Base-by-base conservation (phyloP, 345 rosid genomes). In the Euclidium syriacum region DNA sequence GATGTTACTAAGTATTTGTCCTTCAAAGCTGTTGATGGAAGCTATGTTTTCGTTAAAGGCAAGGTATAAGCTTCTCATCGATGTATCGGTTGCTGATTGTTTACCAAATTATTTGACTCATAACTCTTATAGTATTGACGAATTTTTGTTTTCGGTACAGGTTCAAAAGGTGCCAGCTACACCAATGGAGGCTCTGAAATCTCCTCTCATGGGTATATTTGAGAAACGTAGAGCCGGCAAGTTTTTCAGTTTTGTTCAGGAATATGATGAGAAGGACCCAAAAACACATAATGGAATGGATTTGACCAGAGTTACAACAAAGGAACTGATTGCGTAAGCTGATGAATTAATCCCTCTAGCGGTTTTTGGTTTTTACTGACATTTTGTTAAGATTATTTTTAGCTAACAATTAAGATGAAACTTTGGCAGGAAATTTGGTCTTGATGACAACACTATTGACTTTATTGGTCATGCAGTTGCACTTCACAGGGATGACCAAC, bases 11-110 rank as follows among this genome's bases (percentile, higher is more conserved):
- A 94, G 77, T 87, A 90, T 70, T 83, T 94, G 42, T 81, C 90
- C 65, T 94, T 94, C 72, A 94, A 94, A 85, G 99, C 86, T 7
- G 99, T 94, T 7, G 97, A 94, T 77, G 97, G 96, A 10, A 84
- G 97, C 81, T 94, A 81, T 68, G 99, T 94, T 69, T 94, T 83
- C 68, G 87, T 90, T 75, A 90, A 90, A 73, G 90, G 90, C 7
- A 90, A 94, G 86, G 96, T 87, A 63, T 34, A 25, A 27, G 32
- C 32, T 6, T 56, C 5, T 58, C 25, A 34, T 23, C 34, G 42
- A 32, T 44, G 16, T 43, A n/a, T 27, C 14, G 24, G 62, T 58
- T 58, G 7, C 22, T 18, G 1, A 10, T 4, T 27, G 64, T 36
- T 26, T 25, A 12, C 22, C 2, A 42, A 23, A 6, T 18, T 56